Percentiles rank a stretch among this genome's conserved stretches.
phyloP scores from a whole-genome alignment of 2,329 filamentous ascomycete species.

The Epichloe aotearoae region DNA sequence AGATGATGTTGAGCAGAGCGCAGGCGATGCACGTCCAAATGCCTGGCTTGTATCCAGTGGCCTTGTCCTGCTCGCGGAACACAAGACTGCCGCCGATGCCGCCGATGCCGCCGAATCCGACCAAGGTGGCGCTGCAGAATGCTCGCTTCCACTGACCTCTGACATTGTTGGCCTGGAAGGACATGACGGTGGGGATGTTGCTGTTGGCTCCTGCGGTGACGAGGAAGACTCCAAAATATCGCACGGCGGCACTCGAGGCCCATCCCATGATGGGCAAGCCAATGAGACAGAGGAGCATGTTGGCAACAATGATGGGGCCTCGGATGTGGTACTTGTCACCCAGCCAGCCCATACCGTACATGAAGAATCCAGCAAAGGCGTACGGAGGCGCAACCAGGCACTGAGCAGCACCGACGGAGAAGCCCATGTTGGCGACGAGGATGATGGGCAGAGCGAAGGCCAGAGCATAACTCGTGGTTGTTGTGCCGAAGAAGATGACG shows the following conservation, averaged over 20 bases:
- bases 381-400: conserved; percentile 62
- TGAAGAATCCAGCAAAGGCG: conserved; percentile 49
- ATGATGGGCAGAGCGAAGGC: conserved; percentile 73
- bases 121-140: conserved; percentile 61
- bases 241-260: conserved; percentile 37
- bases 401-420: conserved; percentile 48
- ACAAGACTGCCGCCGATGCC: conserved; percentile 65
- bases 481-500: conserved; percentile 49
- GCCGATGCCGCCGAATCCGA: conserved; percentile 65
- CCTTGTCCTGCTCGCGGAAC: conserved; percentile 46
- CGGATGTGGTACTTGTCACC: conserved; percentile 56
- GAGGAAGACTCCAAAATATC: conserved; percentile 66
- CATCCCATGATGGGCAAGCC: conserved; percentile 65
- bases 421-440: conserved; percentile 48
- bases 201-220: conserved; percentile 64
- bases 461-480: conserved; percentile 61
- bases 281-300: conserved; percentile 52
- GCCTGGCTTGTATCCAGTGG: conserved; percentile 39
- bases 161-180: conserved; percentile 81
- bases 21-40: conserved; percentile 42
- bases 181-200: conserved; percentile 61
- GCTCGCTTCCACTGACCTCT: conserved; percentile 82
- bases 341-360: conserved; percentile 44
- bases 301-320: conserved; percentile 52
- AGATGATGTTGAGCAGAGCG: conserved; percentile 29